Base-by-base conservation (phyloP, 257 asterid genomes). In the Galeopsis tetrahit region DNA sequence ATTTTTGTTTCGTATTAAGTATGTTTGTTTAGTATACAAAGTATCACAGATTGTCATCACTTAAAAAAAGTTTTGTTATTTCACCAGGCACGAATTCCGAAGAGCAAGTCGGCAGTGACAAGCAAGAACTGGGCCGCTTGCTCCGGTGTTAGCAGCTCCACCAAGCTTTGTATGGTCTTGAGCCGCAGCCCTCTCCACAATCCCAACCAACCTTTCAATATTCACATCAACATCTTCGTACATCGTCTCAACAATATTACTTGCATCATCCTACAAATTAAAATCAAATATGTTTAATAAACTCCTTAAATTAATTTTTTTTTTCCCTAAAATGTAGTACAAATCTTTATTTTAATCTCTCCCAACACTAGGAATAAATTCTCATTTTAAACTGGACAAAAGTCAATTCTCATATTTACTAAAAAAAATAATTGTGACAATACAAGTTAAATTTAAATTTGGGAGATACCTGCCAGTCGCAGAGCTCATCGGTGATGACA, bases 381-480 rank as follows among this genome's bases (percentile, higher is more conserved):
- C 28, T 21, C 28, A 21, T 21, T 21, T 21, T 21, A 21, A 21
- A 21, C 28, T 1, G 28, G 1, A 0, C 28, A 21, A 21, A 21
- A 21, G 28, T n/a, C n/a, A n/a, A n/a, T n/a, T n/a, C n/a, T n/a
- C n/a, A n/a, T n/a, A n/a, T n/a, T n/a, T n/a, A n/a, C n/a, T n/a
- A n/a, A n/a, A n/a, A n/a, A n/a, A n/a, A n/a, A n/a, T n/a, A n/a
- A n/a, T n/a, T n/a, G n/a, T n/a, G n/a, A n/a, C n/a, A n/a, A n/a
- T n/a, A n/a, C n/a, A n/a, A n/a, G n/a, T n/a, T n/a, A n/a, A n/a
- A n/a, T n/a, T n/a, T n/a, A n/a, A n/a, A n/a, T n/a, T n/a, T n/a
- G n/a, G n/a, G n/a, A n/a, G n/a, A n/a, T 21, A 82, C 98, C 98
- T 92, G 97, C 98, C 98, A 92, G 1, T 81, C 70, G 51, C 84